Base-by-base conservation (phyloP, 495 filamentous ascomycete species). In the Zalerion maritima region DNA sequence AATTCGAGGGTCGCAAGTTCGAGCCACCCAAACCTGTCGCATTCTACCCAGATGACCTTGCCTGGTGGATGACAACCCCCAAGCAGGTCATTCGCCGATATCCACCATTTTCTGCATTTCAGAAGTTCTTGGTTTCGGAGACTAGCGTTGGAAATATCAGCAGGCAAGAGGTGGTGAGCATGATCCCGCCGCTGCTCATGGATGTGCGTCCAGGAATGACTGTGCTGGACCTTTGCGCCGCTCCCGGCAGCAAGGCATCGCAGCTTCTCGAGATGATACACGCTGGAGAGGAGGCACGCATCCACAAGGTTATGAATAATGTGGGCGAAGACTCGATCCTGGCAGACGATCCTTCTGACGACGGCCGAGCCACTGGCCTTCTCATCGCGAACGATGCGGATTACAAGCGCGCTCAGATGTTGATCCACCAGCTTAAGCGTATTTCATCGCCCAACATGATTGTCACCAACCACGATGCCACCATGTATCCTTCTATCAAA, bases 41-140 rank as follows among this genome's bases (percentile, higher is more conserved):
- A 5, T 96, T 84, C 83, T 96, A 87, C 51, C 89, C 89, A 11
- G 85, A 96, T 41, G 66, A 78, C 39, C 71, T 96, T 34, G 91
- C 87, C 13, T 97, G 87, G 79, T 78, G 68, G 34, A 94, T 96
- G 82, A 92, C 83, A 13, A 93, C 84, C 5, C 83, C 89, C 11
- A 96, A 96, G 60, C 78, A 89, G 35, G 75, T 94, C 32, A 62
- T 96, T 40, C 75, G 91, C 31, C 81, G 81, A 36, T 91, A 89
- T 50, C 69, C 78, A 4, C 91, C 91, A 2, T 97, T 97, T 49
- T 72, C 81, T 25, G 78, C 78, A 10, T 96, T 97, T 54, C 89
- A 97, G 54, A 91, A 89, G 49, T 97, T 92, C 62, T 60, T 97
- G n/a, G 89, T 97, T 14, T 86, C 85, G 15, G 89, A 97, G 61